Evolutionary conservation across 2,329 filamentous ascomycete species (phyloP).

Genomic region (Talaromyces sp.): DNA sequence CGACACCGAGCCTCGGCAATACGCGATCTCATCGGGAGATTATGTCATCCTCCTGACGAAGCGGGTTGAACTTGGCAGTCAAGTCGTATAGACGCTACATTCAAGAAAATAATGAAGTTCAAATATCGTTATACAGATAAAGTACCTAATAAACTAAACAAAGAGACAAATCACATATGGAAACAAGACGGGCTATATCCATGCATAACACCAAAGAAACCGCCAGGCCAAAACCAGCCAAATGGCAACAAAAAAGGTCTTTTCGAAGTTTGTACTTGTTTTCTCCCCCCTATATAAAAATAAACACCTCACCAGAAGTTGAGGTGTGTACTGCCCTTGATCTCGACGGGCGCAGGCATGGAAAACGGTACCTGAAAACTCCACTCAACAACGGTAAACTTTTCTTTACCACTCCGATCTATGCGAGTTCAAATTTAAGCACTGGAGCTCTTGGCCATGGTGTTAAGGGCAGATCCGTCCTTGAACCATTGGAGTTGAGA

Average conservation of each 20-base stretch:
- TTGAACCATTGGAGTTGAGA: constrained; percentile 99
- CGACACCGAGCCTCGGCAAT: constrained; percentile 16
- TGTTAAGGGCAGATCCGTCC: constrained; percentile 95
- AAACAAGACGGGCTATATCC: constrained; percentile 35
- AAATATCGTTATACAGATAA: constrained; percentile 31
- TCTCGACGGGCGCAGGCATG: background rate
- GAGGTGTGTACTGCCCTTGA: background rate
- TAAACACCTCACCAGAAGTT: background rate
- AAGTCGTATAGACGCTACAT: background rate
- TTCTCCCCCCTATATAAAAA: background rate
- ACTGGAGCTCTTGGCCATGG: constrained; percentile 73
- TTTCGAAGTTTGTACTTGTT: background rate
- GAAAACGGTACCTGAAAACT: background rate
- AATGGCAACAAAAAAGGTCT: background rate
- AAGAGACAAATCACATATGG: constrained; percentile 22
- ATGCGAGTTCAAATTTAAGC: constrained; percentile 21
- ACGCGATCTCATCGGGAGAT: constrained; percentile 8
- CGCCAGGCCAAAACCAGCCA: background rate
- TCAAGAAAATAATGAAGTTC: background rate
- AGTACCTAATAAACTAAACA: constrained; percentile 30
- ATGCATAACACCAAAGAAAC: constrained; percentile 25
- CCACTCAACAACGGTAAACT: background rate
- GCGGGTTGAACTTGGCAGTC: background rate
- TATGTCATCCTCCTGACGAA: constrained; percentile 9
- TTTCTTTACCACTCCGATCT: background rate